Evolutionary conservation across 2,329 filamentous ascomycete genomes (phyloP), one percentile per base, ranked within the genome.

Genomic region (Penicillium sp.): DNA sequence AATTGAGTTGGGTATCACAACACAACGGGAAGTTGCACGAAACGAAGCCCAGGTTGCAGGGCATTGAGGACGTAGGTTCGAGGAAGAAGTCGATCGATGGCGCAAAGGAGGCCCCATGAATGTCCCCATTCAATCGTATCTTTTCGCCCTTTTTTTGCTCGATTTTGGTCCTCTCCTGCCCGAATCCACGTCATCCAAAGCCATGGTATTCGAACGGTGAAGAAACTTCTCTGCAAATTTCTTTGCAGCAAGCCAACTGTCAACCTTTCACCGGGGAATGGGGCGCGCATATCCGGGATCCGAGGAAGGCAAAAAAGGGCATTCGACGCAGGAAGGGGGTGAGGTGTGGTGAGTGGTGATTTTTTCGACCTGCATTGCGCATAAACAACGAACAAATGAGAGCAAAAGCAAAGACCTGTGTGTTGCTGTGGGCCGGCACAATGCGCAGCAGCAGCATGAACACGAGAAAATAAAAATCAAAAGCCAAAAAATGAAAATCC

Each of bases 401-500:
- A 58, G 55, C 42, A 55, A 52, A 53, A 49, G 64, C 60, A 61
- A 62, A 54, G 53, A 45, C 49, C 51, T 49, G 56, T 56, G 51
- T 58, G 52, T 59, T 55, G 62, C 59, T 62, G 62, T 65, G 63
- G 62, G 61, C 60, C 61, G 60, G 59, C 63, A 62, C 56, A 57
- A 52, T 52, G 56, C 58, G 53, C 58, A 54, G 57, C 46, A 51
- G n/a, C 31, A 51, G 27, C 33, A 50, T 54, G 49, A 53, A 52
- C 31, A 54, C 53, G 52, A 61, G 58, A 60, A 52, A 56, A 52
- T 55, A 43, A 52, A 52, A 37, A 53, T 46, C 53, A 50, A 49
- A 43, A 35, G 14, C 19, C 13, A 8, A 33, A 56, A 49, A 48
- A 27, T 37, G 46, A 52, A 49, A 39, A 45, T 49, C 52, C 52